These are phyloP conservation scores for Edaphochlamys debaryana DNA, from an alignment of 139 green algal genomes.

Conservation along the genomic window DNA sequence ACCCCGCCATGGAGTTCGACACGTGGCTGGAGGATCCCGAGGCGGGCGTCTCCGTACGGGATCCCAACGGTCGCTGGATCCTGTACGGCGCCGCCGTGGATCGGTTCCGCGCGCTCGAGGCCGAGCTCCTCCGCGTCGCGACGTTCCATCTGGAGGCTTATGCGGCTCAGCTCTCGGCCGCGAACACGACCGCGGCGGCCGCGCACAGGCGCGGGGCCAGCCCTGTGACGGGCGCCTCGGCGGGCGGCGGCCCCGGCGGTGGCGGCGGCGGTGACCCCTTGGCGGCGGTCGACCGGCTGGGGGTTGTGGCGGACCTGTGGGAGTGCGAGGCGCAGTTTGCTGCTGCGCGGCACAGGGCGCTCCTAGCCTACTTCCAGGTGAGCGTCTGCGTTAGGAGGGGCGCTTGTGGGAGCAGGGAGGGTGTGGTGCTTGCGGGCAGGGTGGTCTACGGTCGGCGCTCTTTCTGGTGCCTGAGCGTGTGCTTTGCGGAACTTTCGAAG, in stretches of 20 bases:
- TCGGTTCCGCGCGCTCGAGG: slow-evolving; percentile 38
- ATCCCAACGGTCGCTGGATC: slow-evolving; percentile 13
- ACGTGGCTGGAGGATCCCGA: slow-evolving; percentile 32
- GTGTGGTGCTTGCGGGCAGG: background rate
- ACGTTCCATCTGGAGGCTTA: slow-evolving; percentile 52
- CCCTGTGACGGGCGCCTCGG: background rate
- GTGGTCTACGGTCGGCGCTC: no score
- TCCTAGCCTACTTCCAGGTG: slow-evolving; percentile 48
- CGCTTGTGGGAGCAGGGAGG: background rate
- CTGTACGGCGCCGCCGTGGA: slow-evolving; percentile 41
- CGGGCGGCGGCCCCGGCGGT: background rate
- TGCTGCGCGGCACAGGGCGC: slow-evolving; percentile 39
- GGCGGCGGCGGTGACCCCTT: background rate
- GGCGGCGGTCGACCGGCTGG: slow-evolving; percentile 12
- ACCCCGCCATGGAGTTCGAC: background rate
- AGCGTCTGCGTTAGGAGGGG: background rate
- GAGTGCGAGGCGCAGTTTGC: slow-evolving; percentile 46
- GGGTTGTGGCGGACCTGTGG: slow-evolving; percentile 51
- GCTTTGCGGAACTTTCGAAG: no score
- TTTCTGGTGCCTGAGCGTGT: no score
- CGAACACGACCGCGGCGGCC: background rate
- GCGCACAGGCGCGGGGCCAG: no score
- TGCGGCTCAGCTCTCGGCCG: slow-evolving; percentile 27
- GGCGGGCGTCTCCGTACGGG: slow-evolving; percentile 31
- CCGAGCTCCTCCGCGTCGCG: slow-evolving; percentile 45